A percentile compares a stretch with the other conserved stretches of the same genome.
These are phyloP conservation scores for Penicillium odoratum DNA, from an alignment of 495 filamentous ascomycete species.

Conservation along the genomic window DNA sequence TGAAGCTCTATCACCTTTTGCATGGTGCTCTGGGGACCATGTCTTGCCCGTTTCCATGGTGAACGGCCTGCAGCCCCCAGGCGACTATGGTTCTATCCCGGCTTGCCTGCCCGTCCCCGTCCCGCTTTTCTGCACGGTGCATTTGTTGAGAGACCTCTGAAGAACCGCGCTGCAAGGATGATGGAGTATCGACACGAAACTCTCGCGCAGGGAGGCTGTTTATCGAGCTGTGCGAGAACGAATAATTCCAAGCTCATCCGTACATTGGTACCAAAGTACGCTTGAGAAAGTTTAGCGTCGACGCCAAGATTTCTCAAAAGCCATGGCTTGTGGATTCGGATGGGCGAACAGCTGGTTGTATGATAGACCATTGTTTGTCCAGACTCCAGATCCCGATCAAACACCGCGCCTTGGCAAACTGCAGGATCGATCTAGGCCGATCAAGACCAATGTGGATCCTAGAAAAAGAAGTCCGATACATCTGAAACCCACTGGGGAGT, in stretches of 20 bases:
- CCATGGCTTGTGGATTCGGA: background rate
- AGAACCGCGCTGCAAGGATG: conserved; percentile 22
- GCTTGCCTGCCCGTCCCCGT: conserved; percentile 11
- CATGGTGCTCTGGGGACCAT: background rate
- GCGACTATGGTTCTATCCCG: conserved; percentile 5
- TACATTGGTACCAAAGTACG: background rate
- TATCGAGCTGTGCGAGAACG: background rate
- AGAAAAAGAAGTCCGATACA: conserved; percentile 16
- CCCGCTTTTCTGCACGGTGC: conserved; percentile 19
- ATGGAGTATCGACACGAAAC: conserved; percentile 16
- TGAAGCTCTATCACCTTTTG: background rate
- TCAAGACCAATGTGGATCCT: background rate
- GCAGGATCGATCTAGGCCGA: conserved; percentile 1
- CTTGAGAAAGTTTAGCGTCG: background rate
- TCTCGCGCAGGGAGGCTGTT: conserved; percentile 10
- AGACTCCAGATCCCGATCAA: background rate
- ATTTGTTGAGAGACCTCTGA: conserved; percentile 5
- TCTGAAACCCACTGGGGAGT: conserved; percentile 18
- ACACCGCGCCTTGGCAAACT: conserved; percentile 1
- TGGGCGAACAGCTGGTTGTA: background rate
- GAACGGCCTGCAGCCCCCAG: conserved; percentile 10
- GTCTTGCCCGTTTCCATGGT: conserved; percentile 9
- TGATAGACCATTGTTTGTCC: conserved; percentile 1
- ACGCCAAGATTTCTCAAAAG: background rate
- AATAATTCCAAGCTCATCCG: background rate